Evolutionary conservation across 1,139 yeast genomes (phyloP).

Genomic region (Candida tunisiensis): DNA sequence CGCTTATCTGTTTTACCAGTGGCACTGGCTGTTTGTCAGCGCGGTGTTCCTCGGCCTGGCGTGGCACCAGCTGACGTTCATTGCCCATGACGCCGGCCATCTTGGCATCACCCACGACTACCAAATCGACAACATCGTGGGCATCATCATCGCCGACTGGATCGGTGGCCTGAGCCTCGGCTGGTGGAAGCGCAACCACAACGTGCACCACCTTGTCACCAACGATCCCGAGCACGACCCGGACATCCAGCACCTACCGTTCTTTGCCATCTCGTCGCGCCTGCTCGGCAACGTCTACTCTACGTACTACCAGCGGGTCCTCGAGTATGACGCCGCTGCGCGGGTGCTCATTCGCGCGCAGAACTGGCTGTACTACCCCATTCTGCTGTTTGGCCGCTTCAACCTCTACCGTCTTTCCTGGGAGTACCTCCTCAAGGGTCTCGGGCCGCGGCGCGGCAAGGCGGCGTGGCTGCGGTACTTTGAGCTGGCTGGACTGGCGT

Average conservation of each 20-base stretch:
- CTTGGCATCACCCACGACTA: conserved; percentile 68
- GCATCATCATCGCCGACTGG: conserved; percentile 58
- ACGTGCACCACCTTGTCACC: conserved; percentile 76
- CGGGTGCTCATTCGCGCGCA: conserved; percentile 43
- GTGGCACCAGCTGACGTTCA: conserved; percentile 84
- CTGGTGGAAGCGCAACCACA: conserved; percentile 92
- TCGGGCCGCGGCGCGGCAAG: conserved; percentile 64
- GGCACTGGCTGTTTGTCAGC: conserved; percentile 26
- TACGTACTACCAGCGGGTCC: conserved; percentile 53
- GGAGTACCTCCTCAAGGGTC: conserved; percentile 52
- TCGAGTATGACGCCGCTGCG: conserved; percentile 56
- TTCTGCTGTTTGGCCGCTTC: conserved; percentile 71
- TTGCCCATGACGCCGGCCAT: conserved; percentile 87
- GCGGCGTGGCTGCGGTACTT: conserved; percentile 79
- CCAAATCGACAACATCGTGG: conserved; percentile 60
- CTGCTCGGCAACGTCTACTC: conserved; percentile 55
- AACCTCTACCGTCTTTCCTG: conserved; percentile 70
- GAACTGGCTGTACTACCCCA: conserved; percentile 58
- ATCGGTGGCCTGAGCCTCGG: conserved; percentile 81
- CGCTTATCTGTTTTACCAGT: conserved; percentile 29
- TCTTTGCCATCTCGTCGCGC: conserved; percentile 69
- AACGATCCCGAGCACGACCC: conserved; percentile 92
- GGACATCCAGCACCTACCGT: conserved; percentile 84
- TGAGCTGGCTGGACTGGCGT: conserved; percentile 51
- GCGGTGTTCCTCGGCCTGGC: conserved; percentile 57